Base-by-base conservation (phyloP, 345 rosid species). In the Sonneratia alba region DNA sequence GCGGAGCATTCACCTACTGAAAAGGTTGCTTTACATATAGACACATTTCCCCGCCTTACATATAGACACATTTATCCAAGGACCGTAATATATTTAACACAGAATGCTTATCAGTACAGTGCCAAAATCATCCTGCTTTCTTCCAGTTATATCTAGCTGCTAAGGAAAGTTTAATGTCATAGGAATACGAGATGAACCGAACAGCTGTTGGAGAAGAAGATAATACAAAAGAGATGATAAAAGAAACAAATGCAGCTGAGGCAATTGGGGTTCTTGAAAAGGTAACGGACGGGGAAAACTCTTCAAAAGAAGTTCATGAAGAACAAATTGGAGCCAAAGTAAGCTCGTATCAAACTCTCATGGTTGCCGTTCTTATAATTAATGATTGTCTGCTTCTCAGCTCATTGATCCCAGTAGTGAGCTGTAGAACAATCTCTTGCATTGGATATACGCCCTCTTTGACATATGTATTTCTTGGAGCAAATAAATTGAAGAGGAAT, bases 281-380 rank as follows among this genome's bases (percentile, higher is more conserved):
- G 36, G 47, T 57, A 48, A 45, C 49, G n/a, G 66, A 40, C 3
- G 38, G 21, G 24, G 68, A 36, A 45, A 36, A 65, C n/a, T 36
- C 56, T 40, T 71, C 38, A 43, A 62, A 62, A 71, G 67, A 71
- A 1, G 32, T 27, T 61, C 57, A n/a, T 6, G 67, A 71, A 13
- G 74, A 71, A 71, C 67, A 62, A 18, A 8, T 10, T 21, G 40
- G 22, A 0, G 18, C 27, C n/a, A 37, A 51, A 45, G 72, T 71
- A 32, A 21, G 37, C 68, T 40, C 2, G 7, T 61, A 32, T 36
- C 22, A 27, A 42, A 71, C 42, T 71, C 18, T 18, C 37, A 61
- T 36, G 34, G 18, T 40, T 43, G 14, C 34, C 14, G 21, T 49
- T 22, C 71, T 49, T 49, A 16, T 69, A 47, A 38, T 53, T 53